A percentile compares a stretch with the other conserved stretches of the same genome.
Evolutionary conservation across 202 grass and related monocot species (phyloP).

Genomic region (Elaeis oleifera): DNA sequence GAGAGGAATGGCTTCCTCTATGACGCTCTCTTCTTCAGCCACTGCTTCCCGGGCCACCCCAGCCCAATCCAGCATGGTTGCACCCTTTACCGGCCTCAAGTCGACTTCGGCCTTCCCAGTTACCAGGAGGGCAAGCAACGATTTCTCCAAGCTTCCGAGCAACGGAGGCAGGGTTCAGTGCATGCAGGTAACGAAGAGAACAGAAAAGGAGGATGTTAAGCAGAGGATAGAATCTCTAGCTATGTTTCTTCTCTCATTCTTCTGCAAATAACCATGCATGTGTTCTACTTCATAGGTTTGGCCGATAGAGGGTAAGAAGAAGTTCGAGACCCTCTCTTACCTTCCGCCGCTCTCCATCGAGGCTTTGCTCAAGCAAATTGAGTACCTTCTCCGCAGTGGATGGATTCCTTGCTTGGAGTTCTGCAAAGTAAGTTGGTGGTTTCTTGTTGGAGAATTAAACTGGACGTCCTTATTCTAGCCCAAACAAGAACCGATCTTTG

Average conservation of each 20-base stretch:
- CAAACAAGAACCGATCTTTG: too few species aligned
- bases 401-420: slow-evolving; percentile 18
- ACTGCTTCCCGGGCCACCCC: slow-evolving; percentile 1
- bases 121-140: slow-evolving; percentile 3
- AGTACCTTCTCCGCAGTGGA: slow-evolving; percentile 2
- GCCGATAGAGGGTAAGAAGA: slow-evolving; percentile 9
- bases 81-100: slow-evolving; percentile 18
- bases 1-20: slow-evolving; percentile 9
- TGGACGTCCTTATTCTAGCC: too few species aligned
- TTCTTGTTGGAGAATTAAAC: too few species aligned
- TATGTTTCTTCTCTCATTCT: not conserved
- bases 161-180: slow-evolving; percentile 22
- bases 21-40: slow-evolving; percentile 16
- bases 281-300: slow-evolving; percentile 6
- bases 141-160: slow-evolving; percentile 20
- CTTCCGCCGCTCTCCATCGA: not conserved
- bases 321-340: slow-evolving; percentile 18
- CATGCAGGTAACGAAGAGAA: slow-evolving; percentile 15
- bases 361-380: slow-evolving; percentile 2
- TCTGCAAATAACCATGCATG: not conserved
- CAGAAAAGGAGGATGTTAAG: not conserved
- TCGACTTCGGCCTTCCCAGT: slow-evolving; percentile 11
- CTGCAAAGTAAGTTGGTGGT: not conserved
- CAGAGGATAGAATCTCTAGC: not conserved
- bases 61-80: slow-evolving; percentile 13